Evolutionary conservation across 2,329 filamentous ascomycete species (phyloP).

Genomic region (Neurospora sp.): DNA sequence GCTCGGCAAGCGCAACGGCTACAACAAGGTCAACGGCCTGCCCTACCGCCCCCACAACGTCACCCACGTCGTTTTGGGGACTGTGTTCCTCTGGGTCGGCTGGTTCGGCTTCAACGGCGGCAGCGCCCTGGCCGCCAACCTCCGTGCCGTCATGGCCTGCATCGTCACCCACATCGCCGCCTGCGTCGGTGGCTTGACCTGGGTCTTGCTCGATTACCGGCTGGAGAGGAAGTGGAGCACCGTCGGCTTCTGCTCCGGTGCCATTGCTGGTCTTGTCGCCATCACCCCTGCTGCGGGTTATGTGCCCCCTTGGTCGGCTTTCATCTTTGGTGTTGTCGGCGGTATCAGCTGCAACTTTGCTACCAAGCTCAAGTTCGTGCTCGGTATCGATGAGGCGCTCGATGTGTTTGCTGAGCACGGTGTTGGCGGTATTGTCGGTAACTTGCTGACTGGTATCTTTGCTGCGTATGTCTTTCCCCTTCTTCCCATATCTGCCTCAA

Average conservation of each 20-base stretch:
- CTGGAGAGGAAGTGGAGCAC: constrained; percentile 92
- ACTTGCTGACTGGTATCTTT: constrained; percentile 69
- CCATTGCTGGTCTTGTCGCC: constrained; percentile 77
- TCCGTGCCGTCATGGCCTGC: constrained; percentile 82
- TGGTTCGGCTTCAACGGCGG: constrained; percentile 98
- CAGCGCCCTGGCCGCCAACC: constrained; percentile 67
- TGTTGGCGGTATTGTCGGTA: constrained; percentile 71
- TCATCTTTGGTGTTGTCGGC: constrained; percentile 48
- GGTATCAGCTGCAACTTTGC: constrained; percentile 71
- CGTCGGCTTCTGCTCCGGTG: constrained; percentile 86
- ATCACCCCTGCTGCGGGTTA: constrained; percentile 79
- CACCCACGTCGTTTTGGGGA: constrained; percentile 63
- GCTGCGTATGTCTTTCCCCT: constrained; percentile 44
- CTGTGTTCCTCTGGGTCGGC: constrained; percentile 71
- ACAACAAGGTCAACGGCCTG: constrained; percentile 49
- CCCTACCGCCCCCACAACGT: constrained; percentile 65
- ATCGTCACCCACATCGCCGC: constrained; percentile 83
- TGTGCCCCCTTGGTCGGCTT: constrained; percentile 55
- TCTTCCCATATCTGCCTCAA: neutral
- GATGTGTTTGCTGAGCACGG: constrained; percentile 89
- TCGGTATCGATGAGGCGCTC: constrained; percentile 77
- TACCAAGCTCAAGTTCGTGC: constrained; percentile 67
- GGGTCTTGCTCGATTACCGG: constrained; percentile 79
- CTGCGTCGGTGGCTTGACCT: constrained; percentile 69
- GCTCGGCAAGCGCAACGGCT: constrained; percentile 57